phyloP scores from a whole-genome alignment of 164 flowering plant genomes.

The Tetracentron sinense region DNA sequence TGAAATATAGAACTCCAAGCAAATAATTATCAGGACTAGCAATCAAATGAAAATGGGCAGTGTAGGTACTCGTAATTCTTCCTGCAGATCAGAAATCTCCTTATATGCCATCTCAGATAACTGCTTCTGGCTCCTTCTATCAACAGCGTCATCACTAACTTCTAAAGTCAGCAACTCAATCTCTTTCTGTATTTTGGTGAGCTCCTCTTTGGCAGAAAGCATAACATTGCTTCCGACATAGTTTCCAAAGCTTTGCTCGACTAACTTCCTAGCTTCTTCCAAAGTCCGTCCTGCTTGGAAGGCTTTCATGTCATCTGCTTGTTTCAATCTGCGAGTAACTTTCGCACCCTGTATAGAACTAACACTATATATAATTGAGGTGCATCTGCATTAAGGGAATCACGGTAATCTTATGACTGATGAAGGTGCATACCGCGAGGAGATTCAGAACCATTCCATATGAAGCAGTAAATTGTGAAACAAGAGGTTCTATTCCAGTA shows the following conservation, averaged over 20 bases:
- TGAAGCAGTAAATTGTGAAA: slow-evolving; percentile 95
- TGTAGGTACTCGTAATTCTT: slow-evolving; percentile 55
- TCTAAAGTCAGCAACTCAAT: slow-evolving; percentile 57
- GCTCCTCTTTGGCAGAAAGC: slow-evolving; percentile 91
- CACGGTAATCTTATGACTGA: slow-evolving; percentile 1
- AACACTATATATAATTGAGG: neutral
- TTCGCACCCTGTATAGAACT: slow-evolving; percentile 55
- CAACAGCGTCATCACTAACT: slow-evolving; percentile 76
- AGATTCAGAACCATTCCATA: slow-evolving; percentile 99
- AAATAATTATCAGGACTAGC: neutral
- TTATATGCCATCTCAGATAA: slow-evolving; percentile 59
- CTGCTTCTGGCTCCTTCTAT: slow-evolving; percentile 54
- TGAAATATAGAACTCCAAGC: neutral
- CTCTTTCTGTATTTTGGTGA: slow-evolving; percentile 60
- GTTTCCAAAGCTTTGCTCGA: slow-evolving; percentile 96
- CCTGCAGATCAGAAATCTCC: slow-evolving; percentile 77
- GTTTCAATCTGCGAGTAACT: slow-evolving; percentile 52
- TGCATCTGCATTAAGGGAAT: neutral
- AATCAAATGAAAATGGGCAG: neutral
- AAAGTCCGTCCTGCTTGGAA: slow-evolving; percentile 63
- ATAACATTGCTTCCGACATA: slow-evolving; percentile 94
- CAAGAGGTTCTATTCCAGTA: slow-evolving; percentile 84
- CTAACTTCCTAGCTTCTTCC: slow-evolving; percentile 91
- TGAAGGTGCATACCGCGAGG: slow-evolving; percentile 53
- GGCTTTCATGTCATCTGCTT: slow-evolving; percentile 35